A percentile compares a stretch with the other conserved stretches of the same genome.
Conservation (phyloP, 192 early-diverging fungal genomes). For the Rhizoclosmatium sp. region DNA sequence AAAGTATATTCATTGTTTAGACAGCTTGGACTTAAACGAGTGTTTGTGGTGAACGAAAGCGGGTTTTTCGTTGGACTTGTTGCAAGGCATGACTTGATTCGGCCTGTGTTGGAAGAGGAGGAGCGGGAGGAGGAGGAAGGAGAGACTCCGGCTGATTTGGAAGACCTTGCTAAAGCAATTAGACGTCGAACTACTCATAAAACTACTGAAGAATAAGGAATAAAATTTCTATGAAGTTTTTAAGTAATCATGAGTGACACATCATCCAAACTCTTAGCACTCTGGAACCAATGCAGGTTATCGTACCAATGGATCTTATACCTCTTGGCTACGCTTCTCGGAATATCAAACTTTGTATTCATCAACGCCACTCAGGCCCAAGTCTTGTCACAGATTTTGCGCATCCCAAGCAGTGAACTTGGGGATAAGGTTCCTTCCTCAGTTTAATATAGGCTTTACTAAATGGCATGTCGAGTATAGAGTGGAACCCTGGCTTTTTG, state of each 20-base stretch:
- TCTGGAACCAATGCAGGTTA: background rate
- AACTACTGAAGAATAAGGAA: background rate
- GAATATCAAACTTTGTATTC: slow-evolving; percentile 60
- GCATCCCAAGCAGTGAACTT: slow-evolving; percentile 39
- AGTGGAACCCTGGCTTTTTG: slow-evolving; percentile 70
- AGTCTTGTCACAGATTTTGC: slow-evolving; percentile 51
- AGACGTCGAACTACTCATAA: background rate
- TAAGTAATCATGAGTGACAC: background rate
- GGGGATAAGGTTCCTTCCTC: slow-evolving; percentile 49
- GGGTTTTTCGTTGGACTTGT: slow-evolving; percentile 44
- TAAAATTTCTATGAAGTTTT: background rate
- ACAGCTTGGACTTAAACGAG: slow-evolving; percentile 40
- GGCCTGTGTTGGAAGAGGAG: background rate
- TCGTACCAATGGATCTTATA: slow-evolving; percentile 37
- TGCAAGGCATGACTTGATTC: slow-evolving; percentile 38
- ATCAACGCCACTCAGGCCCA: slow-evolving; percentile 54
- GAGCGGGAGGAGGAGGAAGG: background rate
- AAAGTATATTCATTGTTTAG: slow-evolving; percentile 47
- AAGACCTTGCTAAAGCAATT: background rate
- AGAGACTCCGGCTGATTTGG: background rate
- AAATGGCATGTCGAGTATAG: slow-evolving; percentile 23
- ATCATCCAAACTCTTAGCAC: background rate
- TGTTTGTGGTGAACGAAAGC: slow-evolving; percentile 42
- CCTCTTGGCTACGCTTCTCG: slow-evolving; percentile 44
- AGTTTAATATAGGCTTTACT: slow-evolving; percentile 52